These are phyloP conservation scores for Leptomonas pyrrhocoris DNA, from an alignment of 208 protist genomes.

Conservation along the genomic window DNA sequence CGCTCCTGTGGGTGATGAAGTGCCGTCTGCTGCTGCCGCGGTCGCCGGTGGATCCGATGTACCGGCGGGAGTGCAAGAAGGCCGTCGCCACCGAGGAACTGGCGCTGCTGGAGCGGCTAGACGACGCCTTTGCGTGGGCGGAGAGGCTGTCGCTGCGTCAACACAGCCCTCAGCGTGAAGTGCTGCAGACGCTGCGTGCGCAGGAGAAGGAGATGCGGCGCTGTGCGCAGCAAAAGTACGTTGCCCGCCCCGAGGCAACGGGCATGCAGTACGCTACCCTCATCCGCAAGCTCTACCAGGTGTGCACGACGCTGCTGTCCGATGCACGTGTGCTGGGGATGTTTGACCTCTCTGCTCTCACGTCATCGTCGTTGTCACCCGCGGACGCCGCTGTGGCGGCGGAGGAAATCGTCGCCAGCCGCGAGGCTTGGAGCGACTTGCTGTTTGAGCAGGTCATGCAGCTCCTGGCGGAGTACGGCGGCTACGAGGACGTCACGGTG, in stretches of 20 bases:
- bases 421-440: constrained; percentile 71
- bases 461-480: constrained; percentile 71
- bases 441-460: constrained; percentile 75
- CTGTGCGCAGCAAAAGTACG: constrained; percentile 40
- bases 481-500: constrained; percentile 89
- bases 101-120: constrained; percentile 47
- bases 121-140: constrained; percentile 67
- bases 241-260: constrained; percentile 61
- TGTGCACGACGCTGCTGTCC: constrained; percentile 64
- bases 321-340: constrained; percentile 64
- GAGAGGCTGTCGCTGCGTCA: constrained; percentile 59
- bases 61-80: constrained; percentile 54
- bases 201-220: constrained; percentile 42
- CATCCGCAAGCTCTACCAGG: constrained; percentile 64
- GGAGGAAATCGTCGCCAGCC: constrained; percentile 26
- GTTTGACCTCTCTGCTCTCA: constrained; percentile 17
- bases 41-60: constrained; percentile 86
- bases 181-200: constrained; percentile 42
- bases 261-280: constrained; percentile 81
- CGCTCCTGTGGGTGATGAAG: constrained; percentile 68
- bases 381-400: constrained; percentile 5
- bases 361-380: constrained; percentile 1
- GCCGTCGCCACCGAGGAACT: constrained; percentile 49
- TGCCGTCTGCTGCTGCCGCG: constrained; percentile 82
- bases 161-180: constrained; percentile 38